Base-by-base conservation (phyloP, 495 filamentous ascomycete genomes). In the Mytilinidion resinicola region DNA sequence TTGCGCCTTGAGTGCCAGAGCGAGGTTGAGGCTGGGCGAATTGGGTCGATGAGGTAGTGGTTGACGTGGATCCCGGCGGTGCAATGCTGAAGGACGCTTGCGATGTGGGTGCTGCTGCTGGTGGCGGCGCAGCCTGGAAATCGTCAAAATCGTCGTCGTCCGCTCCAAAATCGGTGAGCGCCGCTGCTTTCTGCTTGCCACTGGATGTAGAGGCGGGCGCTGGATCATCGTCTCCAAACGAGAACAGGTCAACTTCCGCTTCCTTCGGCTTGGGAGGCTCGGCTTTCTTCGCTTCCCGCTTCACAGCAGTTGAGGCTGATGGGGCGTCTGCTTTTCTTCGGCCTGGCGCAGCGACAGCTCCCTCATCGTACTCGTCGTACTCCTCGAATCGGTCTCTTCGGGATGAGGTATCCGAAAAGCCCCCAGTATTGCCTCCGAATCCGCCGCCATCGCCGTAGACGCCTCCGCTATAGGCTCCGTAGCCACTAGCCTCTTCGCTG, bases 61-160 rank as follows among this genome's bases (percentile, higher is more conserved):
- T 84, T 33, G 80, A 80, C n/a, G 83, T 85, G 33, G 85, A 80
- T 49, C 82, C 78, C 14, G 87, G 78, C 9, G 79, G 69, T 3
- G 78, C 72, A 35, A 84, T 76, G 50, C 59, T 52, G 72, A 73
- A 14, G 70, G 67, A 34, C 75, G 65, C 20, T 80, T 74, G 25
- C 51, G 56, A 56, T 30, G 53, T 53, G 12, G 61, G n/a, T 14
- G 63, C 35, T n/a, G 62, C 48, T 41, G 47, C 21, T 51, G 39
- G 63, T 9, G 20, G 62, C 9, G 15, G 90, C 84, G 95, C 93
- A n/a, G 90, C 91, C 72, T 95, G 90, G 80, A 97, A 97, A 69
- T 97, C 95, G 69, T 97, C 93, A 64, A 97, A 97, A 51, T 97
- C 95, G 64, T 98, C 93, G 63, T 98, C 92, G 59, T 95, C 91